Evolutionary conservation across 1,284 basidiomycete genomes (phyloP).

Genomic region (Pseudozyma thailandica): DNA sequence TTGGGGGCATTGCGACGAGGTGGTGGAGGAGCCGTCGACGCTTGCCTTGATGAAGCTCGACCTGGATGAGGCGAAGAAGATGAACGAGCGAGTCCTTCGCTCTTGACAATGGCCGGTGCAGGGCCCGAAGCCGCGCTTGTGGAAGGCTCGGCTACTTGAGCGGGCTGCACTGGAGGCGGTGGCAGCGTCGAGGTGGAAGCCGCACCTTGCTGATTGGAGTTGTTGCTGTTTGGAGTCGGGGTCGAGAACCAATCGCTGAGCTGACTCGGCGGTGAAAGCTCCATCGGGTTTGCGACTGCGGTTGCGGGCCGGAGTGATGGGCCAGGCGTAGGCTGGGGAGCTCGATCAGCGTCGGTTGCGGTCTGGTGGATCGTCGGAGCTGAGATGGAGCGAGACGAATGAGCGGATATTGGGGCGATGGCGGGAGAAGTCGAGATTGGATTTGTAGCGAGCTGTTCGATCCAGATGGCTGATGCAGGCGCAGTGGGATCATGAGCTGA

Average conservation of each 20-base stretch:
- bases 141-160: neutral
- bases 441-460: conserved; percentile 24
- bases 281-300: neutral
- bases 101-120: conserved; percentile 8
- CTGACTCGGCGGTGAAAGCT: conserved; percentile 20
- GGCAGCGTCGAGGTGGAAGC: neutral
- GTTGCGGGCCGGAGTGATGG: neutral
- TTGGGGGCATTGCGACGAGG: conserved; percentile 38
- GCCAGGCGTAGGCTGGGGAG: neutral
- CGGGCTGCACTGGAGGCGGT: conserved; percentile 11
- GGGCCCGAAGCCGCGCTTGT: neutral
- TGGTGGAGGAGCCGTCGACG: conserved; percentile 12
- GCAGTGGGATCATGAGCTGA: conserved; percentile 15
- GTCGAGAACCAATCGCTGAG: conserved; percentile 43
- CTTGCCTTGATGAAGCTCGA: conserved; percentile 17
- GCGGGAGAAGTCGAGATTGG: neutral
- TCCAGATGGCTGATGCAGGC: conserved; percentile 36
- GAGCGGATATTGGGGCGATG: neutral
- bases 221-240: conserved; percentile 15
- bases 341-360: neutral
- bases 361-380: neutral
- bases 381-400: neutral
- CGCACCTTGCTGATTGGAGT: neutral
- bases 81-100: conserved; percentile 15
- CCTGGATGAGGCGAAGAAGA: conserved; percentile 13